Evolutionary conservation across 352 stramenopile genomes (phyloP).

Genomic region (Elongisporangium anandrum): DNA sequence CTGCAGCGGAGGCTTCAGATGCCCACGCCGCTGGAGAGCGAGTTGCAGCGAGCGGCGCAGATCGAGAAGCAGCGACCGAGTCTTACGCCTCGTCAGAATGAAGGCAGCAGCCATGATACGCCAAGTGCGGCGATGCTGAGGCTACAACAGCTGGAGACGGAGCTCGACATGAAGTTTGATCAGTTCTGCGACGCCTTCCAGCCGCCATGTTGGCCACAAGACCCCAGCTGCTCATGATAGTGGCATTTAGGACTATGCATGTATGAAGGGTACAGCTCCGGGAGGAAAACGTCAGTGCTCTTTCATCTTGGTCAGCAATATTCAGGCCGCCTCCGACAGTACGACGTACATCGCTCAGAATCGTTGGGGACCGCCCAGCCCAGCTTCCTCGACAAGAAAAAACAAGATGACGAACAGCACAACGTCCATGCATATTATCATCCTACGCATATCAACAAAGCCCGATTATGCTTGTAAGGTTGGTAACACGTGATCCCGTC

Average conservation of each 20-base stretch:
- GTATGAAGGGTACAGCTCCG: not conserved
- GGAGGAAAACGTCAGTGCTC: not conserved
- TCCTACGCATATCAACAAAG: not conserved
- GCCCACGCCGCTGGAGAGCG: not conserved
- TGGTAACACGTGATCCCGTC: not conserved
- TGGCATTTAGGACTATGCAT: not conserved
- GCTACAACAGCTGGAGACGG: constrained; percentile 39
- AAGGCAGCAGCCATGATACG: not conserved
- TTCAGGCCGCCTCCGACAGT: not conserved
- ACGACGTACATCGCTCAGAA: not conserved
- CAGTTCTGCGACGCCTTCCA: constrained; percentile 55
- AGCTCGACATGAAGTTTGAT: constrained; percentile 50
- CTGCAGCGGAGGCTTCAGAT: not conserved
- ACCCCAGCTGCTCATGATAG: not conserved
- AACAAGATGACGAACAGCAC: not conserved
- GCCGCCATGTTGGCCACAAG: constrained; percentile 60
- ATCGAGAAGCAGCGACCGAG: constrained; percentile 2
- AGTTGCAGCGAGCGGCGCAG: constrained; percentile 1
- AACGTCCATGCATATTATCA: not conserved
- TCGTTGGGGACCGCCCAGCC: no score
- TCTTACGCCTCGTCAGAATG: not conserved
- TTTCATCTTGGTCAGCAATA: not conserved
- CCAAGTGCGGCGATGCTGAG: constrained; percentile 4
- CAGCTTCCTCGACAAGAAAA: no score
- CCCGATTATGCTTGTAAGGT: not conserved